phyloP scores from a whole-genome alignment of 768 basidiomycete genomes.

The Trametes cingulata region DNA sequence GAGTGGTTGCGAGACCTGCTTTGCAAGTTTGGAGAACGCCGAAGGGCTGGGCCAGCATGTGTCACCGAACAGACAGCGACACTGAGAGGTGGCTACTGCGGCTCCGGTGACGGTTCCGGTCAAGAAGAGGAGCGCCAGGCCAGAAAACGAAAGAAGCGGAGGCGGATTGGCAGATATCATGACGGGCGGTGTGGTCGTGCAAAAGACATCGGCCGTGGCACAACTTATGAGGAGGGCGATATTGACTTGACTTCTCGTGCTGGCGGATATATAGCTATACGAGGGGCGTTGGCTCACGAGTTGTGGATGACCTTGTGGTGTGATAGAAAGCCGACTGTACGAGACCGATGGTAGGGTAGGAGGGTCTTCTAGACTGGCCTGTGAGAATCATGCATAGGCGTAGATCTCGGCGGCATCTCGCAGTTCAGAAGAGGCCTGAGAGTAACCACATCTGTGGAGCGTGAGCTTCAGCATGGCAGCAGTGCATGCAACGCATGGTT shows the following conservation, averaged over 20 bases:
- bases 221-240: no score
- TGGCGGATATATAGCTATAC: background rate
- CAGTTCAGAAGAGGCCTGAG: no score
- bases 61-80: conserved; percentile 35
- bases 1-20: conserved; percentile 45
- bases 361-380: no score
- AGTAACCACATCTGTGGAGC: no score
- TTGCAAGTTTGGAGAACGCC: conserved; percentile 36
- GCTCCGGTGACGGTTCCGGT: background rate
- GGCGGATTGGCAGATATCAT: background rate
- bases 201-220: no score
- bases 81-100: background rate
- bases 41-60: conserved; percentile 45
- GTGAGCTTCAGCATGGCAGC: no score
- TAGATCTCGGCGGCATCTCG: no score
- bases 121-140: background rate
- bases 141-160: background rate
- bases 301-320: background rate
- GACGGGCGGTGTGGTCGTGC: background rate
- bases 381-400: no score
- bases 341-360: no score
- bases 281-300: background rate
- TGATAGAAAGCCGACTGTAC: no score
- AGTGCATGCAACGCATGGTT: no score
- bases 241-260: background rate